Conservation (phyloP, 192 early-diverging fungal species). For the Coemansia interrupta region DNA sequence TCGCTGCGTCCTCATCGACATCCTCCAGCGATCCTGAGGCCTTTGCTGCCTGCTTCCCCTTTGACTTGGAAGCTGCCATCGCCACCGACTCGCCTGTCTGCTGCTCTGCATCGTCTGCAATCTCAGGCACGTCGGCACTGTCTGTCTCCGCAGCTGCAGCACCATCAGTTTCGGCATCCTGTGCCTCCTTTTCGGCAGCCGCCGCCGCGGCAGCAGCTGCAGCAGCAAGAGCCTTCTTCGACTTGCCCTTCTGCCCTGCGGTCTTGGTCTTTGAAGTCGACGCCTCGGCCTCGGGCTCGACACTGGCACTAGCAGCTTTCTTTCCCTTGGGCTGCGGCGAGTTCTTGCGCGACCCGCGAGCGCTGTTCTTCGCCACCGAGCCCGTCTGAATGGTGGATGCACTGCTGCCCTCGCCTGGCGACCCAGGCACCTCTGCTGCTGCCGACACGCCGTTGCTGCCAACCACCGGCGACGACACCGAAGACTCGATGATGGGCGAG, state of each 20-base stretch:
- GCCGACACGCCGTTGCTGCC: background rate
- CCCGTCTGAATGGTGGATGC: constrained; percentile 14
- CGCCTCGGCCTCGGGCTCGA: constrained; percentile 14
- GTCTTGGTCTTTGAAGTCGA: background rate
- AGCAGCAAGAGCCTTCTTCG: constrained; percentile 4
- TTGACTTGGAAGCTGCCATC: background rate
- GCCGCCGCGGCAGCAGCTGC: background rate
- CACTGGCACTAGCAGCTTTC: constrained; percentile 16
- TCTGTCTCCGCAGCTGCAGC: no score
- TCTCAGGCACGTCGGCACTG: no score
- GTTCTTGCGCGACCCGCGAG: constrained; percentile 46
- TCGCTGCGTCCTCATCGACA: constrained; percentile 3
- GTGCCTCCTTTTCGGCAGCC: background rate
- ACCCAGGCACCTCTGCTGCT: background rate
- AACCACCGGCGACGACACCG: constrained; percentile 11
- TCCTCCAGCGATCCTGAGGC: background rate
- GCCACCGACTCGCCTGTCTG: no score
- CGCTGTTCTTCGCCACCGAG: constrained; percentile 31
- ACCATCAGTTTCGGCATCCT: background rate
- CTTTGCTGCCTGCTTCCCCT: constrained; percentile 5
- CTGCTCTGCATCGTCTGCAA: no score
- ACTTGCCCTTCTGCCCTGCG: background rate
- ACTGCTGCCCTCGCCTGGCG: background rate
- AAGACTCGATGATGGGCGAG: constrained; percentile 17
- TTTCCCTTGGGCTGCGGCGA: constrained; percentile 44